Percentiles rank a stretch among this genome's conserved stretches.
These are phyloP conservation scores for Colletotrichum sp. DNA, from an alignment of 2,329 filamentous ascomycete genomes.

Conservation along the genomic window DNA sequence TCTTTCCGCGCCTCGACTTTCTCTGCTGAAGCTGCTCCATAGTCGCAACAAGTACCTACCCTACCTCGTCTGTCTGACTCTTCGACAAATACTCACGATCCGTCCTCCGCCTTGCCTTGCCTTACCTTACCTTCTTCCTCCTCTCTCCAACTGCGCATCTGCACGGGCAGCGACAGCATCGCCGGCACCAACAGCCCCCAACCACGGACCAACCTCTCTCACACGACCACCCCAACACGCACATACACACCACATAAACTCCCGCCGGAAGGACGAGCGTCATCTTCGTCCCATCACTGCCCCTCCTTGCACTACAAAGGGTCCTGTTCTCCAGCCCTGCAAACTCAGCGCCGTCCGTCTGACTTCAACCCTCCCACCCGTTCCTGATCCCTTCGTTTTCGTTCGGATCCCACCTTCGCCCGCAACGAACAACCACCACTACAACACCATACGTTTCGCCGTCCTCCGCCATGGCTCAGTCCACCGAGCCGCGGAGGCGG, in stretches of 20 bases:
- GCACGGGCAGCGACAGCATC: slow-evolving; percentile 3
- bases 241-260: not conserved
- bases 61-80: not conserved
- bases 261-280: not conserved
- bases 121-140: not conserved
- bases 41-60: not conserved
- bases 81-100: slow-evolving; percentile 15
- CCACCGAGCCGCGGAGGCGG: slow-evolving; percentile 54
- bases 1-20: not conserved
- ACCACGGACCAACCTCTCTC: slow-evolving; percentile 14
- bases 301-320: slow-evolving; percentile 9
- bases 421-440: not conserved
- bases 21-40: not conserved
- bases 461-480: slow-evolving; percentile 38
- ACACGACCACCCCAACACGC: not conserved
- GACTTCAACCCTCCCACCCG: not conserved
- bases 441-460: not conserved
- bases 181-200: not conserved
- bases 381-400: not conserved
- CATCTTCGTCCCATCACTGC: slow-evolving; percentile 11
- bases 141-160: not conserved
- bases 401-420: not conserved
- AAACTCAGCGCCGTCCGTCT: not conserved
- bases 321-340: not conserved
- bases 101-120: not conserved